phyloP scores from a whole-genome alignment of 768 basidiomycete species.

The Termitomyces sp. region DNA sequence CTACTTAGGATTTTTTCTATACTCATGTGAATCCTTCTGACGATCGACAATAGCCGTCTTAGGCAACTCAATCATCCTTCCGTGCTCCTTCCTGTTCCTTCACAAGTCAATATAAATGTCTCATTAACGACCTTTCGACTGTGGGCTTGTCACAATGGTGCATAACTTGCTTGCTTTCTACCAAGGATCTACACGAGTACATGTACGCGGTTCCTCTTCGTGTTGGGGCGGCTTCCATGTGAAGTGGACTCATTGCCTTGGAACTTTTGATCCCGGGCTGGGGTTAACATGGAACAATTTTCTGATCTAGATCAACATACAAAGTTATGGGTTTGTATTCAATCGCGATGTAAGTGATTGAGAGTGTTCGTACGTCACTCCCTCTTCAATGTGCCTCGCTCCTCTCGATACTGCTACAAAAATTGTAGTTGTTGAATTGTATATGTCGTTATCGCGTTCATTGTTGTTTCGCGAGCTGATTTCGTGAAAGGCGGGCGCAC shows the following conservation, averaged over 20 bases:
- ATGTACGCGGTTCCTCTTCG: neutral
- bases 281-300: neutral
- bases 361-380: too few relatives aligned
- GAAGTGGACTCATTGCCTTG: neutral
- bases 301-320: too few relatives aligned
- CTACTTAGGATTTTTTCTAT: too few relatives aligned
- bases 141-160: neutral
- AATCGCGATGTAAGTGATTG: too few relatives aligned
- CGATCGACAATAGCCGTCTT: neutral
- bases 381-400: too few relatives aligned
- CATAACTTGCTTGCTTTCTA: too few relatives aligned
- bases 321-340: neutral
- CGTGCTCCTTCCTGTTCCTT: neutral
- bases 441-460: too few relatives aligned
- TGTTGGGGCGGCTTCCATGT: neutral
- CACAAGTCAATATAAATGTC: neutral
- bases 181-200: neutral
- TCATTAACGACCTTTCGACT: too few relatives aligned
- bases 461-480: too few relatives aligned
- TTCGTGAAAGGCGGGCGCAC: too few relatives aligned
- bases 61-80: neutral
- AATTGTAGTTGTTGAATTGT: too few relatives aligned
- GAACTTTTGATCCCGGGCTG: neutral
- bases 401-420: too few relatives aligned
- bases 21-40: neutral